phyloP scores from a whole-genome alignment of 768 basidiomycete genomes.

The Infundibulicybe gibba region DNA sequence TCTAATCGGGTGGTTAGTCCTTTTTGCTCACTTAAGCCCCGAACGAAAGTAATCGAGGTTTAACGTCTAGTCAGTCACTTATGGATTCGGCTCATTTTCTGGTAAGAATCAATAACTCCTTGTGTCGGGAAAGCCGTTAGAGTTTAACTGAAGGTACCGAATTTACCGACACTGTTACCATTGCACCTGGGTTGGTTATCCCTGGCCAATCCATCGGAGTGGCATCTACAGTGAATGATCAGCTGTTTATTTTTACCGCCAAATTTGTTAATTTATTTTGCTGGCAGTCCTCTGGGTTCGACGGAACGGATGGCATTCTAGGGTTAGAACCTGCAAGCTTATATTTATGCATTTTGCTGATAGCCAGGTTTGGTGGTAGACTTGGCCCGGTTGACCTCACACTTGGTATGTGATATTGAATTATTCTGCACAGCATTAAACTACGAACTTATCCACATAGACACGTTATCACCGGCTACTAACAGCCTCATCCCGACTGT shows the following conservation, averaged over 20 bases:
- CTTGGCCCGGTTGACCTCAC: slow-evolving; percentile 53
- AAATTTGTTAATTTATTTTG: too few relatives aligned
- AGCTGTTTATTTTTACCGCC: too few relatives aligned
- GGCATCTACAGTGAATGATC: slow-evolving; percentile 20
- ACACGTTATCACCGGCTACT: slow-evolving; percentile 30
- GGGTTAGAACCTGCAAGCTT: slow-evolving; percentile 23
- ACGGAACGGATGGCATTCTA: slow-evolving; percentile 48
- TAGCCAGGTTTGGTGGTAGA: slow-evolving; percentile 13
- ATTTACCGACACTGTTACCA: slow-evolving; percentile 39
- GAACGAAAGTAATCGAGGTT: not conserved
- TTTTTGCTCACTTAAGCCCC: not conserved
- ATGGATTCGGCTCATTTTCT: slow-evolving; percentile 51
- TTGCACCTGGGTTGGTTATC: slow-evolving; percentile 37
- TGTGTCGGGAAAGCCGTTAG: not conserved
- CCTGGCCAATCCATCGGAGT: slow-evolving; percentile 46
- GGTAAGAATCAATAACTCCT: slow-evolving; percentile 25
- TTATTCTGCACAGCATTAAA: too few relatives aligned
- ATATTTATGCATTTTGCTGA: not conserved
- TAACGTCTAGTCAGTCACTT: slow-evolving; percentile 39
- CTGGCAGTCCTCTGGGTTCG: slow-evolving; percentile 33
- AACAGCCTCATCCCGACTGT: slow-evolving; percentile 45
- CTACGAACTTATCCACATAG: not conserved
- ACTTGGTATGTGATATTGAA: slow-evolving; percentile 8
- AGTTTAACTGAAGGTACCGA: slow-evolving; percentile 20
- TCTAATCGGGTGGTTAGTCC: slow-evolving; percentile 28